These are phyloP conservation scores for Oryza officinalis DNA, from an alignment of 176 grass and related monocot genomes.

Conservation along the genomic window DNA sequence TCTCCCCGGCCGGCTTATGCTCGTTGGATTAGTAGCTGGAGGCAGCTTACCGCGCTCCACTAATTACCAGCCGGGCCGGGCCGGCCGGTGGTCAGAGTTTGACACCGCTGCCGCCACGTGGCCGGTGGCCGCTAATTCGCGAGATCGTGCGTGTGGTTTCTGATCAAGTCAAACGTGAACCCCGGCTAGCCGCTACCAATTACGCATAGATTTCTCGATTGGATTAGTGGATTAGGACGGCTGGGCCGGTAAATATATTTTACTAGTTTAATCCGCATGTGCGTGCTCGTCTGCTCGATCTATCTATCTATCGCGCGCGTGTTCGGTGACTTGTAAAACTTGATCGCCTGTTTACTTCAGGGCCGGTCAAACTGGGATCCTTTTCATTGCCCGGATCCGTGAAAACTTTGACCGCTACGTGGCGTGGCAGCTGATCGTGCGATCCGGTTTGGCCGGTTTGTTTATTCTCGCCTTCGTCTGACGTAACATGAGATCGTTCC, in stretches of 20 bases:
- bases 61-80: neutral
- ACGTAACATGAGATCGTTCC: neutral
- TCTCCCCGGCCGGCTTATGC: neutral
- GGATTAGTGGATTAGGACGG: neutral
- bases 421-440: neutral
- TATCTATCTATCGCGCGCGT: slow-evolving; percentile 3
- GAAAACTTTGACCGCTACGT: neutral
- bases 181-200: no score
- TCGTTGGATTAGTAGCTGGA: neutral
- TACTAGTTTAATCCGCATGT: neutral
- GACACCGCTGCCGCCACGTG: neutral
- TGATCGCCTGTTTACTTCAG: neutral
- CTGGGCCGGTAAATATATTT: neutral
- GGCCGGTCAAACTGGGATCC: neutral
- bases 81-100: neutral
- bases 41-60: neutral
- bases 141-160: neutral
- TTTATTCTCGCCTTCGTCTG: neutral
- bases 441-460: neutral
- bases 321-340: neutral
- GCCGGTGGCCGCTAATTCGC: neutral
- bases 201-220: neutral
- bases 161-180: neutral
- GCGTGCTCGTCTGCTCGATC: no score
- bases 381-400: neutral